These are phyloP conservation scores for Trichoderma sp. DNA, from an alignment of 2,329 filamentous ascomycete species.

Conservation along the genomic window DNA sequence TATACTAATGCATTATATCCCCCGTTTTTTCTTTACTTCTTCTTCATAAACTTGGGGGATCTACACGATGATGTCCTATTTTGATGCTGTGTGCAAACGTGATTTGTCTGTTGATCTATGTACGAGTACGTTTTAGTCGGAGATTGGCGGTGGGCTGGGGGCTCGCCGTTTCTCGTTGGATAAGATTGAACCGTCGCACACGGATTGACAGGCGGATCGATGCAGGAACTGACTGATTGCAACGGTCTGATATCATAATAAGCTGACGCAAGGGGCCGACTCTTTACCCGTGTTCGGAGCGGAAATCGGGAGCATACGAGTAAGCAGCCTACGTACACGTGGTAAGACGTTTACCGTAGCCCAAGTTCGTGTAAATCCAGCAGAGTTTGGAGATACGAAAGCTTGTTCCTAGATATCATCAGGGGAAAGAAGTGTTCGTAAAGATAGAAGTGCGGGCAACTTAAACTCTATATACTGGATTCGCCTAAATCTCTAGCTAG, in stretches of 20 bases:
- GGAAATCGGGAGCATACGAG: neutral
- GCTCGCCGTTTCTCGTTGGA: neutral
- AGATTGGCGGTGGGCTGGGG: neutral
- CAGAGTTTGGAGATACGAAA: neutral
- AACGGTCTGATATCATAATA: neutral
- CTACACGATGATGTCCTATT: neutral
- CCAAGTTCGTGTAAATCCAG: neutral
- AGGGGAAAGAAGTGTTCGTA: neutral
- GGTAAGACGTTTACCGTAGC: neutral
- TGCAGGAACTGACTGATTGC: neutral
- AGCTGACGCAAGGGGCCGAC: neutral
- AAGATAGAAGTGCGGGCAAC: neutral
- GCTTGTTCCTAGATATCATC: neutral
- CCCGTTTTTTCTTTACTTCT: neutral
- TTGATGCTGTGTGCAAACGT: neutral
- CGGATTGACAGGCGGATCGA: neutral
- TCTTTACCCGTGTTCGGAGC: neutral
- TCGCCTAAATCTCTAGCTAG: neutral
- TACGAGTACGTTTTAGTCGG: neutral
- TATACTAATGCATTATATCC: constrained; percentile 18
- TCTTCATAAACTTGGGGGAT: neutral
- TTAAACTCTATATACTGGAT: neutral
- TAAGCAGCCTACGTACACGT: neutral
- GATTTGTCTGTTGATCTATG: neutral
- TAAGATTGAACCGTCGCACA: neutral